A percentile compares a stretch with the other conserved stretches of the same genome.
Evolutionary conservation across 768 basidiomycete genomes (phyloP).

Genomic region (Termitomyces sp.): DNA sequence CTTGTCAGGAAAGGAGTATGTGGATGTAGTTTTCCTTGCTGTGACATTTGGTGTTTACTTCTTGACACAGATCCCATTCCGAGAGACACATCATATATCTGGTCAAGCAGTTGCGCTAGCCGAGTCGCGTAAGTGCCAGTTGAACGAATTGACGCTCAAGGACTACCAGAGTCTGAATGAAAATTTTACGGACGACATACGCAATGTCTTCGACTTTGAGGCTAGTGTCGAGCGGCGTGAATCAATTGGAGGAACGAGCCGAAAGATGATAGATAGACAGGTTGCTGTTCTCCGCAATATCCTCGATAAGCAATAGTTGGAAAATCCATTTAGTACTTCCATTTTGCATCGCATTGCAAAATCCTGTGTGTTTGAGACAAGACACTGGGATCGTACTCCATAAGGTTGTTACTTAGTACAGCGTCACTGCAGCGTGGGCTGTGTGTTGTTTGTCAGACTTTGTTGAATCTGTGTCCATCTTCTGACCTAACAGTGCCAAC

Average conservation of each 20-base stretch:
- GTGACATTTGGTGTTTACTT: background rate
- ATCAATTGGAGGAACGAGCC: slow-evolving; percentile 89
- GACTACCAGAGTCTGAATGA: slow-evolving; percentile 75
- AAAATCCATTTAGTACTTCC: background rate
- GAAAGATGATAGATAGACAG: slow-evolving; percentile 80
- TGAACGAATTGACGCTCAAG: slow-evolving; percentile 72
- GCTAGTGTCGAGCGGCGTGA: slow-evolving; percentile 88
- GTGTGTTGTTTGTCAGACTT: slow-evolving; percentile 13
- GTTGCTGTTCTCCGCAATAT: slow-evolving; percentile 66
- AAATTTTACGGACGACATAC: slow-evolving; percentile 79
- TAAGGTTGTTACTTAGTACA: background rate
- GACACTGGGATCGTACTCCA: background rate
- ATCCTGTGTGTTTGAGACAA: background rate
- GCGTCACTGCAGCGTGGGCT: background rate
- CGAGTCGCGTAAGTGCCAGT: slow-evolving; percentile 72
- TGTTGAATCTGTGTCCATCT: slow-evolving; percentile 6
- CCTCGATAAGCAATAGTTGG: slow-evolving; percentile 26
- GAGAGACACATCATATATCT: slow-evolving; percentile 97
- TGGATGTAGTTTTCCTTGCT: slow-evolving; percentile 11
- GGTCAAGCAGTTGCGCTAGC: slow-evolving; percentile 95
- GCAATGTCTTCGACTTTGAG: slow-evolving; percentile 89
- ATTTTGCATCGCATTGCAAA: background rate
- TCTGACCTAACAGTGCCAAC: slow-evolving; percentile 11
- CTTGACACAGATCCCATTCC: slow-evolving; percentile 79
- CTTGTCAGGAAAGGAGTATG: slow-evolving; percentile 96